Percentiles rank a stretch among this genome's conserved stretches.
Evolutionary conservation across 768 basidiomycete species (phyloP).

Genomic region (Tylopilus vinaceipallidus): DNA sequence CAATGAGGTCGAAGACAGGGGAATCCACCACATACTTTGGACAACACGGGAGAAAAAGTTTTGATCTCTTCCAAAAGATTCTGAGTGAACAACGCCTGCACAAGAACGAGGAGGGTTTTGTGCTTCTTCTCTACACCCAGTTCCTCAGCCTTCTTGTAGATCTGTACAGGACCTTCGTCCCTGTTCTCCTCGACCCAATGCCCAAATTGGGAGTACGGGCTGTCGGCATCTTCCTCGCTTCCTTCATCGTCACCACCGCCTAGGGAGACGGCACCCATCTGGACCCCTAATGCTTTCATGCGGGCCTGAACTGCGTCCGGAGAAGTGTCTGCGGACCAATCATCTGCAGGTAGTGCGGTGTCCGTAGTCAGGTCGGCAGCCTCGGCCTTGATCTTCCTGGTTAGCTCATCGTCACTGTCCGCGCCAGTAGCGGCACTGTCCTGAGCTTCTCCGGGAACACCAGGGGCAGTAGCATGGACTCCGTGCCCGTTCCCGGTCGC

Average conservation of each 20-base stretch:
- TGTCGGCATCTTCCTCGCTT: slow-evolving; percentile 83
- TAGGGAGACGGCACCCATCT: slow-evolving; percentile 50
- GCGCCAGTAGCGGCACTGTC: slow-evolving; percentile 46
- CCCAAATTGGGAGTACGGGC: slow-evolving; percentile 81
- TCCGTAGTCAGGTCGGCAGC: slow-evolving; percentile 73
- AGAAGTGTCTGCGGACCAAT: slow-evolving; percentile 92
- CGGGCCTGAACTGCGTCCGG: slow-evolving; percentile 86
- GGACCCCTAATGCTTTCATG: slow-evolving; percentile 63
- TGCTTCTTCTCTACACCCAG: slow-evolving; percentile 94
- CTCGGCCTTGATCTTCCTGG: slow-evolving; percentile 88
- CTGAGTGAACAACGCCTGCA: slow-evolving; percentile 79
- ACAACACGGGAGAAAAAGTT: slow-evolving; percentile 65
- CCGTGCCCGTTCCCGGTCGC: slow-evolving; percentile 48
- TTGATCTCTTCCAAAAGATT: slow-evolving; percentile 64
- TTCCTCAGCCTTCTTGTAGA: slow-evolving; percentile 89
- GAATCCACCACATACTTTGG: slow-evolving; percentile 47
- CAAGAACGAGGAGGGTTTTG: slow-evolving; percentile 80
- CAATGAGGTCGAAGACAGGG: neutral
- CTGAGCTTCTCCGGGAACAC: slow-evolving; percentile 39
- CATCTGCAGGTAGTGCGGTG: slow-evolving; percentile 61
- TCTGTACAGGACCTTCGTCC: slow-evolving; percentile 49
- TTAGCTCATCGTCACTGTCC: slow-evolving; percentile 86
- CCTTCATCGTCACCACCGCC: slow-evolving; percentile 76
- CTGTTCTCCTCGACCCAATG: slow-evolving; percentile 81
- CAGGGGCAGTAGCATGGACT: slow-evolving; percentile 38